A percentile compares a stretch with the other conserved stretches of the same genome.
phyloP scores from a whole-genome alignment of 768 basidiomycete genomes.

The Ramaria rubella region DNA sequence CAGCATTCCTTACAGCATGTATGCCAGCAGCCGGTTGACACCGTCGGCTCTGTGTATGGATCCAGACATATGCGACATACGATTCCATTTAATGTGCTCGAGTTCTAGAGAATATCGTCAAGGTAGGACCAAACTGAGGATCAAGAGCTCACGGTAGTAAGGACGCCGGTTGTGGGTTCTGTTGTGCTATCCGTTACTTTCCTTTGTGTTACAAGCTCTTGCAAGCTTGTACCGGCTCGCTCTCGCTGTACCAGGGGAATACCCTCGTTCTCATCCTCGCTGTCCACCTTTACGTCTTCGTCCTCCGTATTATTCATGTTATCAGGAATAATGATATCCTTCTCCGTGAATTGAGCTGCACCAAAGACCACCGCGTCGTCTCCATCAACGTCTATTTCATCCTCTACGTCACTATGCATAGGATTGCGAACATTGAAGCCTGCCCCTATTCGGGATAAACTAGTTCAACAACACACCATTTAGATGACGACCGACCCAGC shows the following conservation, averaged over 20 bases:
- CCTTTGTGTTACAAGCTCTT: conserved; percentile 49
- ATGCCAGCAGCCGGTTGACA: conserved; percentile 84
- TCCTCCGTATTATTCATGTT: neutral
- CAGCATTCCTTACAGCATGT: conserved; percentile 79
- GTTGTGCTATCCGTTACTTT: conserved; percentile 23
- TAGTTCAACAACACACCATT: neutral
- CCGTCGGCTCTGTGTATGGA: conserved; percentile 68
- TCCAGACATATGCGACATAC: conserved; percentile 78
- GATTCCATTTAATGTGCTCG: neutral
- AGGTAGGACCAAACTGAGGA: neutral
- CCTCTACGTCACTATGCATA: conserved; percentile 60
- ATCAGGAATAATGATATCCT: conserved; percentile 45
- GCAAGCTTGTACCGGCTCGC: conserved; percentile 32
- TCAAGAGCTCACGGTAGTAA: neutral
- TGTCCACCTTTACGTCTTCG: conserved; percentile 19
- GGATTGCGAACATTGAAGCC: conserved; percentile 64
- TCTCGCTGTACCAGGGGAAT: conserved; percentile 19
- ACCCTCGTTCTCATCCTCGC: conserved; percentile 29
- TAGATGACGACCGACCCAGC: conserved; percentile 11
- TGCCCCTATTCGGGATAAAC: conserved; percentile 37
- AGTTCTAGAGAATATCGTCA: neutral
- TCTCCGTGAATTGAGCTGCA: conserved; percentile 68
- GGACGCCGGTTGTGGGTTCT: neutral
- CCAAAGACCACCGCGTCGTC: conserved; percentile 65
- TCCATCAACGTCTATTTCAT: conserved; percentile 75